Evolutionary conservation across 2,329 filamentous ascomycete species (phyloP), one percentile per base, ranked within the genome.

Genomic region (Pseudogymnoascus sp.): DNA sequence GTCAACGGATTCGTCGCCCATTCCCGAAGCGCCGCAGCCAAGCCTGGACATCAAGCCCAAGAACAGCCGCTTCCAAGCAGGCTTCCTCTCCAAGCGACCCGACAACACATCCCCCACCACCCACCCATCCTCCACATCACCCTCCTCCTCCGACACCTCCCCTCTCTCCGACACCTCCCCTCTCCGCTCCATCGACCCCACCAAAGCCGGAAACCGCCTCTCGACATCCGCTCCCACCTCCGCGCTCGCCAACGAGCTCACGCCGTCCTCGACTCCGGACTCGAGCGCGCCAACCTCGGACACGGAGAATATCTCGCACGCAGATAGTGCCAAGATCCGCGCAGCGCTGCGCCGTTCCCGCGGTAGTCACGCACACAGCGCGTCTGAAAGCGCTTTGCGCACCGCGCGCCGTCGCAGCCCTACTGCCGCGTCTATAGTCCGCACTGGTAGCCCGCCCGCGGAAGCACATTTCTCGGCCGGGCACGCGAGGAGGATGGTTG

Each of bases 61-160:
- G 69, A 84, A 84, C 60, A 89, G 84, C 76, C 85, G 93, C 46
- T 97, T 97, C 77, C 90, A 96, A 70, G 83, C 92, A 1, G 93
- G 93, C 4, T 96, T 96, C 74, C 78, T 97, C 23, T 86, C 90
- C 0, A 89, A 88, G 74, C 86, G 75, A 42, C 69, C 72, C 1
- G 78, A 82, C 53, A 87, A 83, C 61, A 88, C 89, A 3, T 81
- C 83, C 13, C 77, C 77, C 13, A 77, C 82, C 1, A 82, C 85
- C 13, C 80, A 80, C 7, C 75, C 87, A 64, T 82, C 82, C n/a
- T 78, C 84, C 26, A 81, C 81, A 60, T 75, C 86, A 40, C 84
- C 84, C 19, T 78, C 79, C 15, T 79, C 78, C 60, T 73, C 72
- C 35, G 85, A 87, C 64, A 79, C 78, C 35, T 85, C 84, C 0